Evolutionary conservation across 169 alveolate genomes (phyloP).

Genomic region (Eimeria maxima): DNA sequence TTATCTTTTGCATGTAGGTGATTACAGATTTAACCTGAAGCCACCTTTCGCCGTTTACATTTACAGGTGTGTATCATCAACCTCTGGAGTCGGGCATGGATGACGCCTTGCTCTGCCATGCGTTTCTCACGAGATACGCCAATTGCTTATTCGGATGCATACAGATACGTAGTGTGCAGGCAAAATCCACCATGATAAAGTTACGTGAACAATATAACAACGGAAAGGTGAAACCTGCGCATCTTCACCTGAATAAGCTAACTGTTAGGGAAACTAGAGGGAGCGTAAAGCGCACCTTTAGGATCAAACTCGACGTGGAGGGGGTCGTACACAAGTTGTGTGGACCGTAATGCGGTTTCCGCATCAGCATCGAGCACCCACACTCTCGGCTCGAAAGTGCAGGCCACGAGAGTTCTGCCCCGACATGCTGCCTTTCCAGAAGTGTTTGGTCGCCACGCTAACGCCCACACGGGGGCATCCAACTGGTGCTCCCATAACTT

Average conservation of each 20-base stretch:
- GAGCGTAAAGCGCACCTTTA: conserved; percentile 21
- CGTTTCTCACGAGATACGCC: not conserved
- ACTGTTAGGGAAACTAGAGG: not conserved
- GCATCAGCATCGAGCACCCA: conserved; percentile 88
- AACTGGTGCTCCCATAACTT: conserved; percentile 86
- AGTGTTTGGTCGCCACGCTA: conserved; percentile 88
- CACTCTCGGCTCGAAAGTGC: conserved; percentile 93
- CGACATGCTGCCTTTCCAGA: not conserved
- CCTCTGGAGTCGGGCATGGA: not conserved
- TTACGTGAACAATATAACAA: not conserved
- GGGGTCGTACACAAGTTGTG: conserved; percentile 92
- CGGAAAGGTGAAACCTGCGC: not conserved
- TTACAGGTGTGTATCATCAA: not conserved
- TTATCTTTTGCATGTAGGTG: not conserved
- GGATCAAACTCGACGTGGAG: conserved; percentile 82
- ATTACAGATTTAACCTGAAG: not conserved
- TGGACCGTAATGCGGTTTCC: conserved; percentile 84
- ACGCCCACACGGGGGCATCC: conserved; percentile 91
- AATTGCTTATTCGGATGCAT: not conserved
- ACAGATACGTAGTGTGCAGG: not conserved
- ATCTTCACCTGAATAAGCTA: not conserved
- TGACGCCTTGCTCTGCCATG: not conserved
- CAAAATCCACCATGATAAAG: not conserved
- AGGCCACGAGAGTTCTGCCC: conserved; percentile 88
- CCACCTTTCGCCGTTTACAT: not conserved